These are phyloP conservation scores for Exidia glandulosa DNA, from an alignment of 768 basidiomycete species.

Conservation along the genomic window DNA sequence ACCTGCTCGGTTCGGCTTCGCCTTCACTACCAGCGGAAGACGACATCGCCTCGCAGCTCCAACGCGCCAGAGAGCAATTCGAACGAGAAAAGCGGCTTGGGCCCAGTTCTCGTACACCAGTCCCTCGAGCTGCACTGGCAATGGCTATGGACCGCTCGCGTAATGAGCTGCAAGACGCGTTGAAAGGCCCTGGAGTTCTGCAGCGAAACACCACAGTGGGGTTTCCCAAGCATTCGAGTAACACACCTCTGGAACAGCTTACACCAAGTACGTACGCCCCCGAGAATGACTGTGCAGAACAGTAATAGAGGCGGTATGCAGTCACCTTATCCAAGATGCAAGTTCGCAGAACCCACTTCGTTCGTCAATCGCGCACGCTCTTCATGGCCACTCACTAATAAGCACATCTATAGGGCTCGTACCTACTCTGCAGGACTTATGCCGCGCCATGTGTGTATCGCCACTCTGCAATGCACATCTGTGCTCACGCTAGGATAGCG, in stretches of 20 bases:
- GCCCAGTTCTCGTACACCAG: not conserved
- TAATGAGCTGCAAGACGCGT: not conserved
- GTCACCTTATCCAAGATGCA: not conserved
- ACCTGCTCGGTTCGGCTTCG: not conserved
- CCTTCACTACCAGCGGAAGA: not conserved
- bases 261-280: not conserved
- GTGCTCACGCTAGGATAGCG: not conserved
- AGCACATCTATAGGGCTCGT: not conserved
- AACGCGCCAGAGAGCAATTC: not conserved
- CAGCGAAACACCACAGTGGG: not conserved
- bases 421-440: not conserved
- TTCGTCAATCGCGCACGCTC: not conserved
- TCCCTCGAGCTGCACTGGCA: not conserved
- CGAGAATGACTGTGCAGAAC: not conserved
- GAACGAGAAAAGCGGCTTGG: not conserved
- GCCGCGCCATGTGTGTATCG: not conserved
- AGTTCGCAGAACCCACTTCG: not conserved
- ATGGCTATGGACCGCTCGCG: not conserved
- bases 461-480: too few species aligned
- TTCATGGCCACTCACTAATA: not conserved
- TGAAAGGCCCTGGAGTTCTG: not conserved
- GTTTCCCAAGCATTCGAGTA: not conserved
- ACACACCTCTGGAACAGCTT: not conserved
- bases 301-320: not conserved
- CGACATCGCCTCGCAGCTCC: not conserved